Evolutionary conservation across 2,329 filamentous ascomycete genomes (phyloP).

Genomic region (Ophiocordyceps camponoti-rufipedis): DNA sequence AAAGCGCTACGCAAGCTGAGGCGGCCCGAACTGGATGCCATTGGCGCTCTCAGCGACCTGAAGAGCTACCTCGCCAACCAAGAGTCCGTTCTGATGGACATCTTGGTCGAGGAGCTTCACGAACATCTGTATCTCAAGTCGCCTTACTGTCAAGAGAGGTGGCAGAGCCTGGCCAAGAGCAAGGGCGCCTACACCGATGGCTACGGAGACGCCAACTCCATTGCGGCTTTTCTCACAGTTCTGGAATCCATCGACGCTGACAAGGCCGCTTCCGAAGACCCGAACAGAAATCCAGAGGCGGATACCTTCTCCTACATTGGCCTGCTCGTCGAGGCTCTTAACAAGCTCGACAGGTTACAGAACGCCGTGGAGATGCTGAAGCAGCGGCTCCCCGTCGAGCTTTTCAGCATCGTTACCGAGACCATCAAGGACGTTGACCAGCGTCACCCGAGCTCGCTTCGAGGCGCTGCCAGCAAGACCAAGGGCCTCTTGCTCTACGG

Average conservation of each 20-base stretch:
- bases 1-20: constrained; percentile 69
- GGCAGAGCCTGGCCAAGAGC: constrained; percentile 63
- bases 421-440: constrained; percentile 89
- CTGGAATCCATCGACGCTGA: constrained; percentile 44
- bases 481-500: constrained; percentile 45
- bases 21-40: constrained; percentile 76
- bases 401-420: constrained; percentile 87
- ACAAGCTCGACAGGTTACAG: constrained; percentile 75
- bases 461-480: constrained; percentile 32
- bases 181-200: constrained; percentile 35
- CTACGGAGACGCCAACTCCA: constrained; percentile 24
- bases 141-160: constrained; percentile 89
- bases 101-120: constrained; percentile 90
- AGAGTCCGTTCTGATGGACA: constrained; percentile 80
- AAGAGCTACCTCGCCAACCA: constrained; percentile 83
- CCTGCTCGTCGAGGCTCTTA: constrained; percentile 72
- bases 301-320: constrained; percentile 91
- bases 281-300: constrained; percentile 80
- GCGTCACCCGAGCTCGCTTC: constrained; percentile 68
- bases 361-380: constrained; percentile 79
- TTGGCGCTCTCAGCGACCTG: constrained; percentile 74
- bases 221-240: constrained; percentile 38
- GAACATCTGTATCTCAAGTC: constrained; percentile 96
- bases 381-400: constrained; percentile 78
- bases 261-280: constrained; percentile 57